Evolutionary conservation across 192 early-diverging fungal species (phyloP).

Genomic region (Kappamyces sp.): DNA sequence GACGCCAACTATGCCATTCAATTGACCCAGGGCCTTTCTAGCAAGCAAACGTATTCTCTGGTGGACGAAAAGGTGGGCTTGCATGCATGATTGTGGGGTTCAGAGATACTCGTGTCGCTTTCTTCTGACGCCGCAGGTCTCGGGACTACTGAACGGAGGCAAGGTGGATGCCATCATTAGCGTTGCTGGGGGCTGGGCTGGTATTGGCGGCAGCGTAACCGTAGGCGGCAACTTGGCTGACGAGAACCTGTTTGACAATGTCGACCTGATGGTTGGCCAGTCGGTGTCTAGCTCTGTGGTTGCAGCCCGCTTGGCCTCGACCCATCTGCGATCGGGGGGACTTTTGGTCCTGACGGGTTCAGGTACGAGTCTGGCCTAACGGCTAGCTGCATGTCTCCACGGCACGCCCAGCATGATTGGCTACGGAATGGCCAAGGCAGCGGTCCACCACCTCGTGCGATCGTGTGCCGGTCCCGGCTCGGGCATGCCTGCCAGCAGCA

Average conservation of each 20-base stretch:
- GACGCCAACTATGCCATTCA: constrained; percentile 70
- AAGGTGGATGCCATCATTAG: constrained; percentile 82
- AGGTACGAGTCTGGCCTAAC: too few relatives aligned
- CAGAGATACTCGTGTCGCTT: constrained; percentile 19
- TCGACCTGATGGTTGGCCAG: constrained; percentile 75
- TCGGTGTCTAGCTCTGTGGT: constrained; percentile 77
- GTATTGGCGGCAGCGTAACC: constrained; percentile 17
- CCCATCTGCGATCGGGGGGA: constrained; percentile 42
- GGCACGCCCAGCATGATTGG: constrained; percentile 62
- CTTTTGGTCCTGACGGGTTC: constrained; percentile 79
- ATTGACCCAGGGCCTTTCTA: constrained; percentile 31
- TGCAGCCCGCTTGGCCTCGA: constrained; percentile 65
- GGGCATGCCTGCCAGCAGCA: constrained; percentile 65
- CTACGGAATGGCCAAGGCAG: constrained; percentile 89
- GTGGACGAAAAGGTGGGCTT: constrained; percentile 39
- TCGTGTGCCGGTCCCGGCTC: constrained; percentile 63
- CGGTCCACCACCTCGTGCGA: constrained; percentile 82
- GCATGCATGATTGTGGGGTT: constrained; percentile 25
- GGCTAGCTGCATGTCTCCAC: constrained; percentile 48
- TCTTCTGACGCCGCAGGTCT: not conserved
- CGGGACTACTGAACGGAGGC: constrained; percentile 20
- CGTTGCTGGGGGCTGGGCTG: constrained; percentile 94
- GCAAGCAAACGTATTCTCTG: constrained; percentile 56
- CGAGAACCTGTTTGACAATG: constrained; percentile 57
- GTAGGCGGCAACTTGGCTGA: constrained; percentile 64